phyloP scores from a whole-genome alignment of 805 yeast species.

The Saccharomycopsis babjevae region DNA sequence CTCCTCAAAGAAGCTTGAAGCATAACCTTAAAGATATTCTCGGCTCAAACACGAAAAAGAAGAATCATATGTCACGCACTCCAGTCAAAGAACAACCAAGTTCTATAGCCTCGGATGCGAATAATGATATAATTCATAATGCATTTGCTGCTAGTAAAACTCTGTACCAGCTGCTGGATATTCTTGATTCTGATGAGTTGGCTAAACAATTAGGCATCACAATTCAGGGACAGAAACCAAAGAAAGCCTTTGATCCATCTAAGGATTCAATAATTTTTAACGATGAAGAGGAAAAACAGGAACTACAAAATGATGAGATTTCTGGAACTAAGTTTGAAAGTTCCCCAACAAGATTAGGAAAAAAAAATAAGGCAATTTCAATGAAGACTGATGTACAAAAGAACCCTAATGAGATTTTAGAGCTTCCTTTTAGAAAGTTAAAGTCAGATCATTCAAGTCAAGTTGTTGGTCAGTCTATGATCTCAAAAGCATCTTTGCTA shows the following conservation, averaged over 20 bases:
- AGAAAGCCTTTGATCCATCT: slow-evolving; percentile 5
- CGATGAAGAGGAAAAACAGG: background rate
- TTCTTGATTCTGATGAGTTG: slow-evolving; percentile 9
- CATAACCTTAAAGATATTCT: slow-evolving; percentile 3
- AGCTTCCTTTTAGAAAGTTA: background rate
- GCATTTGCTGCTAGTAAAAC: background rate
- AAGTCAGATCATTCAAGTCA: background rate
- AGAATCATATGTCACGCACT: background rate
- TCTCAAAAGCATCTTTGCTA: background rate
- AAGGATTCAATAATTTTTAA: background rate
- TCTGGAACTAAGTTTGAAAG: background rate
- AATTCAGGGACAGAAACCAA: slow-evolving; percentile 11
- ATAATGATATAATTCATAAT: background rate
- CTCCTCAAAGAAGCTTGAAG: slow-evolving; percentile 12
- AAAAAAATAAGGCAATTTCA: background rate
- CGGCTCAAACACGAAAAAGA: slow-evolving; percentile 2
- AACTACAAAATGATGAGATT: background rate
- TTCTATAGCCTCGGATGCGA: background rate
- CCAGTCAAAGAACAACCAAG: background rate
- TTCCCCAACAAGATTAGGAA: background rate
- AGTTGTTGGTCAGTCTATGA: background rate
- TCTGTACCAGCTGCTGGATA: background rate
- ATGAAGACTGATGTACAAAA: background rate
- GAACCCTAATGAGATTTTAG: background rate
- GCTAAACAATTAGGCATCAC: slow-evolving; percentile 14